Evolutionary conservation across 495 filamentous ascomycete species (phyloP), one percentile per base, ranked within the genome.

Genomic region (Parathielavia appendiculata): DNA sequence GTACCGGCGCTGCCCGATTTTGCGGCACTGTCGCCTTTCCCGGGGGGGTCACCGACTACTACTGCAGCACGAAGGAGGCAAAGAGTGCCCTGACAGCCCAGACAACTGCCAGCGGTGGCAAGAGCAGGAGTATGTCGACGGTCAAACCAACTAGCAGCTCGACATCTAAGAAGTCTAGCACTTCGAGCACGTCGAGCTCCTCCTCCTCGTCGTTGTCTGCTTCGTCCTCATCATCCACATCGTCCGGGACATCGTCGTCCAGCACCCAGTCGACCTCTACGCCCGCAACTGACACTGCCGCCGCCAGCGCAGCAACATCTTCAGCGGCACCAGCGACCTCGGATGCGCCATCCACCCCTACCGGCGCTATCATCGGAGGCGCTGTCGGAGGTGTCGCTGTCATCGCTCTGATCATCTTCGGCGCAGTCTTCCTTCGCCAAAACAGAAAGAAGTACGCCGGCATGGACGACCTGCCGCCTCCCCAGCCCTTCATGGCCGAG

Each of bases 341-440:
- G 1, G 5, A 58, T 2, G 41, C 22, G 4, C 56, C 71, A 4
- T 64, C 66, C n/a, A 69, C 66, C 1, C 69, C 68, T 23, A 56
- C 73, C 20, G 74, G 73, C 16, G 70, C 76, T 48, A 77, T 81
- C 43, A 75, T 73, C 10, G 79, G 79, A 13, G 79, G 79, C 39
- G 74, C 75, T 23, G 69, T 80, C 8, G 79, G 79, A 35, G 79
- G 76, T 20, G 65, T 79, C 32, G 78, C 60, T 11, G 72, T 65
- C 20, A 58, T 77, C n/a, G 71, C 67, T 8, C 63, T 80, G n/a
- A 63, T 73, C 54, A 70, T 63, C 8, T 51, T 78, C 11, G 74
- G 60, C 35, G 60, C 72, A 41, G 64, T 73, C 58, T 73, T 75
- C 63, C 43, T 79, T 30, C 19, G 73, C 39, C 71, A 70, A 19